These are phyloP conservation scores for Thelonectria olida DNA, from an alignment of 2,329 filamentous ascomycete genomes.

Conservation along the genomic window DNA sequence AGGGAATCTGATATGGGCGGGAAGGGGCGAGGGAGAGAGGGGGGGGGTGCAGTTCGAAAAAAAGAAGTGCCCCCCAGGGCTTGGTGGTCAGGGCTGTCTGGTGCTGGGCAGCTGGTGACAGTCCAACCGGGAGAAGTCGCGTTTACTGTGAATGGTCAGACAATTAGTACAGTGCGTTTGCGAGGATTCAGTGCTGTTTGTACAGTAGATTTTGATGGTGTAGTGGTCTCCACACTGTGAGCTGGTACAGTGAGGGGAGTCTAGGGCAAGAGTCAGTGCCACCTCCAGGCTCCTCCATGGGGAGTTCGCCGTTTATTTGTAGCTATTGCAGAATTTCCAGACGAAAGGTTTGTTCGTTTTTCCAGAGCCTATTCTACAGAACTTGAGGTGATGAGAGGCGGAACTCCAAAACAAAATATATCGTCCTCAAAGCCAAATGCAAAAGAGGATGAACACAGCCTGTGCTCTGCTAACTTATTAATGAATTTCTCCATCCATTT, in stretches of 20 bases:
- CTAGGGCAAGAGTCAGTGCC: too few species aligned
- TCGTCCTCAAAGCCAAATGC: too few species aligned
- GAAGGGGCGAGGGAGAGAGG: conserved; percentile 42
- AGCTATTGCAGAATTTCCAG: too few species aligned
- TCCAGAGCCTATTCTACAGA: too few species aligned
- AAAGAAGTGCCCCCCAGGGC: conserved; percentile 23
- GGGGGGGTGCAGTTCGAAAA: conserved; percentile 28
- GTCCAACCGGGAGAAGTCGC: conserved; percentile 17
- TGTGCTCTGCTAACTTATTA: neutral
- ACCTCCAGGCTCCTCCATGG: too few species aligned
- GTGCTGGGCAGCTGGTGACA: conserved; percentile 28
- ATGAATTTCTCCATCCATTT: conserved; percentile 22
- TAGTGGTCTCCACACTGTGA: too few species aligned
- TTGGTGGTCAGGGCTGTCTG: conserved; percentile 20
- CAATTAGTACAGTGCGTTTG: conserved; percentile 6
- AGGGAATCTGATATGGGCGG: conserved; percentile 45
- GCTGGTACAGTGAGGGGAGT: too few species aligned
- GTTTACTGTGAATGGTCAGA: neutral
- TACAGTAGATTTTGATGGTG: neutral
- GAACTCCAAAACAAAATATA: too few species aligned
- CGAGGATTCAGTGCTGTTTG: neutral
- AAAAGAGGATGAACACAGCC: too few species aligned
- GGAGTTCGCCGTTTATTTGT: too few species aligned
- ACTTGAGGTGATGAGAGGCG: too few species aligned
- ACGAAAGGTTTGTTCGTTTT: too few species aligned